Conservation (phyloP, 2,329 filamentous ascomycete genomes). For the Apiospora aurea region DNA sequence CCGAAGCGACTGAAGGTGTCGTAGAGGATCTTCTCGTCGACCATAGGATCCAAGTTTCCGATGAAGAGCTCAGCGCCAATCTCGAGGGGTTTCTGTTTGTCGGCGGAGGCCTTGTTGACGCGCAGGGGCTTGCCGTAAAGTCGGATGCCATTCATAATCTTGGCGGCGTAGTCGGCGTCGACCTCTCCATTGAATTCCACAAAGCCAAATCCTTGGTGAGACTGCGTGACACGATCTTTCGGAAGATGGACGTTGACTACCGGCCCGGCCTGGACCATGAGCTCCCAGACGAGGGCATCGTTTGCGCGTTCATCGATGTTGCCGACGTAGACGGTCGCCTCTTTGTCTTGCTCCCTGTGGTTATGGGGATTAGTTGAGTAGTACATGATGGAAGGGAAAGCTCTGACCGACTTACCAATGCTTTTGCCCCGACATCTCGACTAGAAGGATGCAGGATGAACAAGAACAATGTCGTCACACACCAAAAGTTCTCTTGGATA, state of each 20-base stretch:
- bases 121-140: constrained; percentile 93
- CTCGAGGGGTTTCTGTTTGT: constrained; percentile 92
- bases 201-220: constrained; percentile 97
- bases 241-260: constrained; percentile 98
- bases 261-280: constrained; percentile 97
- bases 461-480: not conserved
- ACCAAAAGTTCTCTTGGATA: not conserved
- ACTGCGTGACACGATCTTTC: constrained; percentile 96
- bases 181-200: constrained; percentile 97
- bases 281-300: constrained; percentile 91
- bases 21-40: constrained; percentile 94
- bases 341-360: constrained; percentile 94
- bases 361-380: constrained; percentile 41
- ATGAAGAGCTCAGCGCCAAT: constrained; percentile 97
- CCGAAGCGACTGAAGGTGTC: constrained; percentile 95
- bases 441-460: not conserved
- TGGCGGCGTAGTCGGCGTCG: constrained; percentile 95
- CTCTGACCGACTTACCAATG: constrained; percentile 38
- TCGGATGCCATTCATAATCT: constrained; percentile 95
- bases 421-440: constrained; percentile 48
- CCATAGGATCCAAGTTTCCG: constrained; percentile 92
- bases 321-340: constrained; percentile 96
- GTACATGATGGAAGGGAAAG: not conserved
- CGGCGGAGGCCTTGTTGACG: constrained; percentile 91
- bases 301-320: constrained; percentile 97